Conservation (phyloP, 257 asterid species). For the Verbascum thapsus region DNA sequence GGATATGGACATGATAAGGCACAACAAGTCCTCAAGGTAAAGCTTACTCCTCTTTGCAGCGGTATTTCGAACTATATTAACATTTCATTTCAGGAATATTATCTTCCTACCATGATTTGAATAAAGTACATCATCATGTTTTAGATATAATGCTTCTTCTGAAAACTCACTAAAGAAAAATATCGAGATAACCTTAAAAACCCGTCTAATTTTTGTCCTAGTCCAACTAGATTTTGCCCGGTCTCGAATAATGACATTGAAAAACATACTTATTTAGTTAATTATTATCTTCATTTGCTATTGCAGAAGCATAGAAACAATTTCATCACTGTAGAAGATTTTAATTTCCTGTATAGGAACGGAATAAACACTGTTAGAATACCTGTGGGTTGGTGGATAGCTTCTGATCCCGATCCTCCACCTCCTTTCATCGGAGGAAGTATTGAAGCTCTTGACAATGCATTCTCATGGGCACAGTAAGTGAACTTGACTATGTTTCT, state of each 20-base stretch:
- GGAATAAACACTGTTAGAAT: conserved; percentile 82
- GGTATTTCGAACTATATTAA: too few relatives aligned
- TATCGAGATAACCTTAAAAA: too few relatives aligned
- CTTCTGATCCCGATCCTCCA: conserved; percentile 70
- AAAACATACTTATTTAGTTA: conserved; percentile 14
- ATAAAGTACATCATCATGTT: too few relatives aligned
- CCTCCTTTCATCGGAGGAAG: conserved; percentile 74
- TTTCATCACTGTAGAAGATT: conserved; percentile 69
- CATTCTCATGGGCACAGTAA: conserved; percentile 88
- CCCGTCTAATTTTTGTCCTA: neutral
- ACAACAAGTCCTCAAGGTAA: conserved; percentile 59
- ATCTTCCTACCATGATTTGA: too few relatives aligned
- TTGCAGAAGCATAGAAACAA: conserved; percentile 75
- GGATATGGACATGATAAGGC: conserved; percentile 75
- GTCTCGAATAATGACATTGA: too few relatives aligned
- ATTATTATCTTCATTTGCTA: conserved; percentile 25
- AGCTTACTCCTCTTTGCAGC: too few relatives aligned
- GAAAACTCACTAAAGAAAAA: too few relatives aligned
- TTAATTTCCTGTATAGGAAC: conserved; percentile 62
- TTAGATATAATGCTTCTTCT: too few relatives aligned
- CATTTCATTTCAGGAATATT: too few relatives aligned
- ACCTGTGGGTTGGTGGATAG: conserved; percentile 98
- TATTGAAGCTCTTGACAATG: conserved; percentile 79
- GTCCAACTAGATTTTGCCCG: neutral
- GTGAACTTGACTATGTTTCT: conserved; percentile 12